A percentile compares a stretch with the other conserved stretches of the same genome.
Conservation (phyloP, 2,329 filamentous ascomycete genomes). For the Phymatotrichopsis omnivora region DNA sequence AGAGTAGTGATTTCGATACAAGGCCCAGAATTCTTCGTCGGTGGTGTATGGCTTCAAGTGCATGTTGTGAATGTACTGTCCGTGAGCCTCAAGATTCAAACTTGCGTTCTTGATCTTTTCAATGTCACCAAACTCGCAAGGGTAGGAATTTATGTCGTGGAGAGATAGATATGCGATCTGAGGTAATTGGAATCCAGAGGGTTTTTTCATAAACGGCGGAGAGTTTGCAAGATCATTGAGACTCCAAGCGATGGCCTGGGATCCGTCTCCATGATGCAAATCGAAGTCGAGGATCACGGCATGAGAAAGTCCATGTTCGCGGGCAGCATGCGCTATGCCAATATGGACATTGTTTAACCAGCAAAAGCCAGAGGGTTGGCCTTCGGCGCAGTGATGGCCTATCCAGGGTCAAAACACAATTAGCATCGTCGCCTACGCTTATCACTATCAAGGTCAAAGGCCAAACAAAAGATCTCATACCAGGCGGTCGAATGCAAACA, state of each 20-base stretch:
- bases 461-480: slow-evolving; percentile 22
- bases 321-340: slow-evolving; percentile 80
- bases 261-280: slow-evolving; percentile 89
- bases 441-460: not conserved
- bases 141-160: slow-evolving; percentile 97
- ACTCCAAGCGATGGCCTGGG: slow-evolving; percentile 84
- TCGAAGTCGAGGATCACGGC: slow-evolving; percentile 91
- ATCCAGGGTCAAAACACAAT: slow-evolving; percentile 1
- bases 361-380: slow-evolving; percentile 88
- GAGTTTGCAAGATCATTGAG: slow-evolving; percentile 60
- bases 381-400: slow-evolving; percentile 87
- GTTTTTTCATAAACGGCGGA: slow-evolving; percentile 18
- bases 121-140: slow-evolving; percentile 85
- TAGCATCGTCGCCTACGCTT: too few relatives aligned
- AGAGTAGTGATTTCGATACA: slow-evolving; percentile 72
- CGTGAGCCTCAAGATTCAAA: slow-evolving; percentile 86
- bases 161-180: slow-evolving; percentile 87
- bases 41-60: slow-evolving; percentile 83
- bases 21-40: slow-evolving; percentile 72
- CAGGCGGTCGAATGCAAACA: slow-evolving; percentile 77
- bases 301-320: slow-evolving; percentile 78
- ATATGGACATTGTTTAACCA: slow-evolving; percentile 99
- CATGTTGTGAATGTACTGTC: slow-evolving; percentile 92
- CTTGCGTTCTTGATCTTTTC: slow-evolving; percentile 92
- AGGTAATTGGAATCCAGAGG: slow-evolving; percentile 27